Evolutionary conservation across 1,284 basidiomycete species (phyloP).

Genomic region (Gomphus bonarii): DNA sequence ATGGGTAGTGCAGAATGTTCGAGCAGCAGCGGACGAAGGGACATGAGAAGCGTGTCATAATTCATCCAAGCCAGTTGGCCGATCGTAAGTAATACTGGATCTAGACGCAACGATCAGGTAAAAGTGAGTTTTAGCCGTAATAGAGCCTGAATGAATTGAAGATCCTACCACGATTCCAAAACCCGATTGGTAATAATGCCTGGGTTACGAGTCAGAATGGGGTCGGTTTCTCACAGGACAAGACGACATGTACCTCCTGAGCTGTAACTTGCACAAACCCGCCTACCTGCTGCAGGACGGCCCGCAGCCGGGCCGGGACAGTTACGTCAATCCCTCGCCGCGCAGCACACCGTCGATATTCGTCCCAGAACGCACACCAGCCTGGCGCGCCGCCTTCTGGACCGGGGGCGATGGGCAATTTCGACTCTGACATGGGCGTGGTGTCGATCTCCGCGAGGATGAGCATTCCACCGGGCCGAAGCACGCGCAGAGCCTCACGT

Average conservation of each 20-base stretch:
- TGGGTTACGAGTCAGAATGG: background rate
- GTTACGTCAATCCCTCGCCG: conserved; percentile 42
- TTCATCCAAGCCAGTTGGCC: conserved; percentile 63
- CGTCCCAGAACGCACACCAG: conserved; percentile 53
- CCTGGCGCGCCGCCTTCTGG: conserved; percentile 38
- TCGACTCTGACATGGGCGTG: conserved; percentile 36
- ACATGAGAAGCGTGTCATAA: conserved; percentile 51
- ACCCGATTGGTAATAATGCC: conserved; percentile 8
- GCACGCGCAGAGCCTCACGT: conserved; percentile 47
- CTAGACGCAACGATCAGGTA: conserved; percentile 16
- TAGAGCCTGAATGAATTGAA: background rate
- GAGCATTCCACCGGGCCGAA: conserved; percentile 60
- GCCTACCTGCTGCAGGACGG: conserved; percentile 33
- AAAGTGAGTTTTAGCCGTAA: background rate
- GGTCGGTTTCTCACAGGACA: background rate
- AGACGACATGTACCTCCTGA: conserved; percentile 49
- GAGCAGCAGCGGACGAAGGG: conserved; percentile 47
- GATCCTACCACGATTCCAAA: conserved; percentile 4
- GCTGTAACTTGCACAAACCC: conserved; percentile 41
- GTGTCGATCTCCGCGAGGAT: conserved; percentile 51
- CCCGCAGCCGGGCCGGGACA: conserved; percentile 41
- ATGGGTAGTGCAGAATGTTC: conserved; percentile 36
- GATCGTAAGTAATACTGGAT: conserved; percentile 37
- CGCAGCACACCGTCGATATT: conserved; percentile 41
- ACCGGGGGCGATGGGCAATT: conserved; percentile 27